Conservation (phyloP, 2,329 filamentous ascomycete genomes). For the Malbranchea zuffiana region DNA sequence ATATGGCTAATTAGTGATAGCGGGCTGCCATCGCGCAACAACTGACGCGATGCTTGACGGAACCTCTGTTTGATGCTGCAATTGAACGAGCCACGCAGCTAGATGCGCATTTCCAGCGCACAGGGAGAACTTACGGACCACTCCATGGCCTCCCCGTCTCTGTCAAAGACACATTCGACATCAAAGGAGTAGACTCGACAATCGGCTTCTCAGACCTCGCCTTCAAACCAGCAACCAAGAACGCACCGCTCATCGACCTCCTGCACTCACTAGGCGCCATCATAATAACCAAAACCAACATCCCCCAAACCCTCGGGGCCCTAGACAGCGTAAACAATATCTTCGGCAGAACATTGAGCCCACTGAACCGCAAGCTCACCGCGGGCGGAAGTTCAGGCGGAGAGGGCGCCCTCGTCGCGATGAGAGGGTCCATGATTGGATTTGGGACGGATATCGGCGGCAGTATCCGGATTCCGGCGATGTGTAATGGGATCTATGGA, state of each 20-base stretch:
- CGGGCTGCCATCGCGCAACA: slow-evolving; percentile 32
- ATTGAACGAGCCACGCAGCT: slow-evolving; percentile 39
- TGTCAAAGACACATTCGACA: slow-evolving; percentile 38
- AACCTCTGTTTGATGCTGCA: slow-evolving; percentile 43
- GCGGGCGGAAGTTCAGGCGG: slow-evolving; percentile 57
- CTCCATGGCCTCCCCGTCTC: slow-evolving; percentile 52
- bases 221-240: slow-evolving; percentile 45
- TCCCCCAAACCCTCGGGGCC: slow-evolving; percentile 48
- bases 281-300: slow-evolving; percentile 59
- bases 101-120: slow-evolving; percentile 34
- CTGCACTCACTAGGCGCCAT: slow-evolving; percentile 52
- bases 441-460: slow-evolving; percentile 52
- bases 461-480: slow-evolving; percentile 38
- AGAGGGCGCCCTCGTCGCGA: slow-evolving; percentile 49
- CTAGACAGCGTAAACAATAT: slow-evolving; percentile 52
- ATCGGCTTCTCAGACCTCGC: slow-evolving; percentile 52
- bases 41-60: slow-evolving; percentile 40
- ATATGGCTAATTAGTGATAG: slow-evolving; percentile 15
- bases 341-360: slow-evolving; percentile 53
- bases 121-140: slow-evolving; percentile 41
- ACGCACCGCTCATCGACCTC: slow-evolving; percentile 49
- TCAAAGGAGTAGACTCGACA: slow-evolving; percentile 43
- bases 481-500: slow-evolving; percentile 43
- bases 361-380: slow-evolving; percentile 48
- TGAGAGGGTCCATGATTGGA: slow-evolving; percentile 49